These are phyloP conservation scores for Jatropha curcas DNA, from an alignment of 345 rosid genomes.

Conservation along the genomic window DNA sequence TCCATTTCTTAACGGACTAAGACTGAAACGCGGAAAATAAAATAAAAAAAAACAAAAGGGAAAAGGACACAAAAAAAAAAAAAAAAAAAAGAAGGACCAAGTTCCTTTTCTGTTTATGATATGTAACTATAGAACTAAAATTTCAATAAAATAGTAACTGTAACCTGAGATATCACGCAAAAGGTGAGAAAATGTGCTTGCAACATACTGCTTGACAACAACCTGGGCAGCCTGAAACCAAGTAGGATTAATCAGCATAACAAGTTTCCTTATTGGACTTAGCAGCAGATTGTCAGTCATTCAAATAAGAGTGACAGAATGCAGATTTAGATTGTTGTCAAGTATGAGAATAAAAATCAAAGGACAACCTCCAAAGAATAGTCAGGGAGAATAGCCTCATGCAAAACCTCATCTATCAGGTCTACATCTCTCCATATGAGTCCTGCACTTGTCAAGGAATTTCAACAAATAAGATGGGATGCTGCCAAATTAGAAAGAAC, in stretches of 20 bases:
- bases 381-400: conserved; percentile 75
- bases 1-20: conserved; percentile 10
- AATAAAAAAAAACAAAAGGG: no score
- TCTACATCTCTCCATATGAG: conserved; percentile 85
- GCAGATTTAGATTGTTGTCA: background rate
- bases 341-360: conserved; percentile 20
- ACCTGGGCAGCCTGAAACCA: conserved; percentile 75
- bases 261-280: conserved; percentile 7
- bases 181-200: conserved; percentile 65
- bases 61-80: no score
- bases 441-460: conserved; percentile 47
- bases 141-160: conserved; percentile 3
- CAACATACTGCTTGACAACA: conserved; percentile 67
- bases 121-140: background rate
- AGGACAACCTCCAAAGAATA: conserved; percentile 63
- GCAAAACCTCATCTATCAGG: conserved; percentile 76
- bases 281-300: background rate
- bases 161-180: conserved; percentile 81
- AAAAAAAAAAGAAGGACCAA: no score
- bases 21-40: conserved; percentile 3
- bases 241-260: conserved; percentile 31
- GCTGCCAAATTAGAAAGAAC: conserved; percentile 17
- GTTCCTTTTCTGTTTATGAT: background rate
- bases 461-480: conserved; percentile 16
- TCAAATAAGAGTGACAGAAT: conserved; percentile 6